Evolutionary conservation across 129 eudicot species (phyloP), one percentile per base, ranked within the genome.

Genomic region (Lactuca saligna): DNA sequence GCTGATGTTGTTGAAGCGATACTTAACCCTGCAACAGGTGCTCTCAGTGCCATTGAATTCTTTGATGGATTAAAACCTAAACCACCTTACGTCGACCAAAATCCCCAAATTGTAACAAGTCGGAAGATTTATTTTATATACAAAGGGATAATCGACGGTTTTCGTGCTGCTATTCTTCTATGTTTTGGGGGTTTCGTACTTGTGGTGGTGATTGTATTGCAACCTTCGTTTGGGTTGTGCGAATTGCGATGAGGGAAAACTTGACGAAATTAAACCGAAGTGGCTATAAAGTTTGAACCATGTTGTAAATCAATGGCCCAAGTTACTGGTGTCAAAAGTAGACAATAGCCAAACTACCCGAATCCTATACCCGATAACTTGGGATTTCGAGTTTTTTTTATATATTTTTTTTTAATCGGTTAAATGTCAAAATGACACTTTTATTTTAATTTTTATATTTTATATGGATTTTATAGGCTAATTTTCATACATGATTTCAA

Each of bases 11-110:
- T 63, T 20, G 89, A 74, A 57, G 80, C 78, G 69, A 87, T 54
- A 13, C 75, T 79, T 61, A 82, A 37, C 4, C 81, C 85, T 57
- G 85, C 48, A 39, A 70, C 42, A 32, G 83, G 75, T 71, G 82
- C 78, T 78, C 84, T 81, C 32, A 82, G 32, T 48, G 90, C 82
- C 84, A 83, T 81, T 34, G 46, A 66, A 63, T 7, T 74, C 15
- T 33, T 17, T 37, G 34, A 38, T 53, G 66, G 60, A 48, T 33
- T 53, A 56, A 38, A 63, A 53, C 56, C 29, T 33, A 13, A 17
- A 7, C 41, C 51, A 16, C 9, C 6, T 61, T 37, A 12, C 8
- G 44, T 41, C 50, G 9, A 69, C 41, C 14, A 38, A 56, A 17
- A 69, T 38, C 29, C 64, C 3, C 3, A 29, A 68, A 17, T 69